A percentile compares a stretch with the other conserved stretches of the same genome.
Conservation (phyloP, 257 asterid genomes). For the Perilla frutescens region DNA sequence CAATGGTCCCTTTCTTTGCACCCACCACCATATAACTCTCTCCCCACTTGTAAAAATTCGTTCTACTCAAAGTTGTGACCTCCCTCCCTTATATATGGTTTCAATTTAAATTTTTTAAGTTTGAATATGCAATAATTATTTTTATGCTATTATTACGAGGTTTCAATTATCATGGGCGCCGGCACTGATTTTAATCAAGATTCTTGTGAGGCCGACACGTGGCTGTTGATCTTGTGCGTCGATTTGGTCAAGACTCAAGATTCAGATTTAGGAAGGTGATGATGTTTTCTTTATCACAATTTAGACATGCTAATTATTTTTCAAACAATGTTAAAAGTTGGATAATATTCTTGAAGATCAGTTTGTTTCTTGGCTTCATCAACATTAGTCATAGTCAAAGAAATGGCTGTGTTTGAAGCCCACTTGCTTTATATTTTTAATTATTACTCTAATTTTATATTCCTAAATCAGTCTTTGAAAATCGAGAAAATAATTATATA, state of each 20-base stretch:
- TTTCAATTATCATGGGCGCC: constrained; percentile 41
- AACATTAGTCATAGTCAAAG: constrained; percentile 32
- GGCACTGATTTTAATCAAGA: constrained; percentile 40
- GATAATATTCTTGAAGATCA: constrained; percentile 21
- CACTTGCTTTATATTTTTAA: constrained; percentile 11
- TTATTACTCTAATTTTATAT: constrained; percentile 10
- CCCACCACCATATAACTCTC: constrained; percentile 16
- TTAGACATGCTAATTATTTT: background rate
- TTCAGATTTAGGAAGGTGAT: constrained; percentile 22
- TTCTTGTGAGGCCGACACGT: constrained; percentile 41
- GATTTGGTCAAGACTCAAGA: constrained; percentile 35
- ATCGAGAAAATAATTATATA: constrained; percentile 15
- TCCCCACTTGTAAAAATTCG: background rate
- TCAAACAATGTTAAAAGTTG: background rate
- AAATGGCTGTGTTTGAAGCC: constrained; percentile 23
- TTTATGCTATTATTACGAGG: constrained; percentile 19
- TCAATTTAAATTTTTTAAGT: background rate
- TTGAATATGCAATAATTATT: constrained; percentile 18
- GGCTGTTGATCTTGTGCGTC: constrained; percentile 32
- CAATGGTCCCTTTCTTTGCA: constrained; percentile 33
- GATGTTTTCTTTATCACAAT: constrained; percentile 11
- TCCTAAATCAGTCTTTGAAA: constrained; percentile 7
- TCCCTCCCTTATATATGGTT: constrained; percentile 24
- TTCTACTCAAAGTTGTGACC: background rate
- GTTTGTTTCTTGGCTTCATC: constrained; percentile 35